Conservation (phyloP, 176 grass and related monocot species). For the Carex pumila region DNA sequence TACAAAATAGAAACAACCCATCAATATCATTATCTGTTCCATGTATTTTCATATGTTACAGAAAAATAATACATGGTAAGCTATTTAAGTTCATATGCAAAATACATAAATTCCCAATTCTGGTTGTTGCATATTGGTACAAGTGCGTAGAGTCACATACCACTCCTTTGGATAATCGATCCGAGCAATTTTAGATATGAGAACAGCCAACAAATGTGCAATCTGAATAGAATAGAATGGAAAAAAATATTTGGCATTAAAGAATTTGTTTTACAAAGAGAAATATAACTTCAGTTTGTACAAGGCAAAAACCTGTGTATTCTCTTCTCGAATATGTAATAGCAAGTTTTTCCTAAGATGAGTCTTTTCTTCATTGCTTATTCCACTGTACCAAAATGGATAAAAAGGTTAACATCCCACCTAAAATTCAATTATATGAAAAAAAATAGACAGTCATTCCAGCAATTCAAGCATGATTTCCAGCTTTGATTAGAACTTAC, state of each 20-base stretch:
- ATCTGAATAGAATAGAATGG: conserved; percentile 43
- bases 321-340: conserved; percentile 84
- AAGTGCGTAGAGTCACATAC: conserved; percentile 31
- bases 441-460: background rate
- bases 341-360: conserved; percentile 86
- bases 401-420: background rate
- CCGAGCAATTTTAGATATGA: conserved; percentile 96
- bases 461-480: background rate
- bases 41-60: background rate
- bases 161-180: conserved; percentile 98
- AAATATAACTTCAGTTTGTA: background rate
- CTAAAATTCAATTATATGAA: background rate
- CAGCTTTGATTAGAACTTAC: background rate
- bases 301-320: conserved; percentile 51
- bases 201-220: conserved; percentile 78
- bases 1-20: conserved; percentile 5
- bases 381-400: conserved; percentile 53
- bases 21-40: background rate
- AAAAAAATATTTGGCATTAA: background rate
- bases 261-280: background rate
- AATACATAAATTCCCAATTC: background rate
- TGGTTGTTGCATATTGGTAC: conserved; percentile 6
- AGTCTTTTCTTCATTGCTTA: conserved; percentile 91
- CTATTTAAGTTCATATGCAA: background rate
- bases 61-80: background rate